These are phyloP conservation scores for Westerdykella ornata DNA, from an alignment of 2,329 filamentous ascomycete genomes.

Conservation along the genomic window DNA sequence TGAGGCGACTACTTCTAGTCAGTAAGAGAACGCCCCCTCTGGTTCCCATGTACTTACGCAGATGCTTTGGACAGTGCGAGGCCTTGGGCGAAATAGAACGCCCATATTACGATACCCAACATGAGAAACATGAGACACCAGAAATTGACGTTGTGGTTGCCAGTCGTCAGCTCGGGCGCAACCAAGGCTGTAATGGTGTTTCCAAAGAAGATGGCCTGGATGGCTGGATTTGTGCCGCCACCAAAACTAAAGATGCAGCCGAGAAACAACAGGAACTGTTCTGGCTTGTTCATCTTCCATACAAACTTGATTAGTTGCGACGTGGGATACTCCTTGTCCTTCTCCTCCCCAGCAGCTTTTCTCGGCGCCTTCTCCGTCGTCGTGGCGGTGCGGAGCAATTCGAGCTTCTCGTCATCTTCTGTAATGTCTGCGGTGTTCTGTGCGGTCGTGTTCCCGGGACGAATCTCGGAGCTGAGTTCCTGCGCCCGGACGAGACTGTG, in stretches of 20 bases:
- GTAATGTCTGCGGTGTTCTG: slow-evolving; percentile 15
- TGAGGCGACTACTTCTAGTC: slow-evolving; percentile 65
- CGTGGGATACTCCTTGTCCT: slow-evolving; percentile 21
- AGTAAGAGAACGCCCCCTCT: slow-evolving; percentile 40
- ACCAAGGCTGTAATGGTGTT: slow-evolving; percentile 74
- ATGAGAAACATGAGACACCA: slow-evolving; percentile 35
- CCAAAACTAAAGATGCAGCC: slow-evolving; percentile 38
- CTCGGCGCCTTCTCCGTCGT: slow-evolving; percentile 58
- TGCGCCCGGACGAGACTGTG: slow-evolving; percentile 83
- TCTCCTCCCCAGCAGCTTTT: slow-evolving; percentile 20
- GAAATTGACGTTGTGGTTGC: slow-evolving; percentile 57
- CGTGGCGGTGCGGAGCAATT: slow-evolving; percentile 23
- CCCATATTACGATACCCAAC: slow-evolving; percentile 23
- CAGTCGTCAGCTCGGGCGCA: slow-evolving; percentile 52
- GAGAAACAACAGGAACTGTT: slow-evolving; percentile 34
- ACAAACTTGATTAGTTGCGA: slow-evolving; percentile 41
- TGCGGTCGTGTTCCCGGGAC: slow-evolving; percentile 14
- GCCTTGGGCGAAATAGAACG: slow-evolving; percentile 26
- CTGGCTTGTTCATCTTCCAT: slow-evolving; percentile 29
- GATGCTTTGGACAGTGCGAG: slow-evolving; percentile 53
- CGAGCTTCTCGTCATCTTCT: slow-evolving; percentile 21
- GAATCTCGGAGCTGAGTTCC: slow-evolving; percentile 41
- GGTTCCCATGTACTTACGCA: slow-evolving; percentile 8
- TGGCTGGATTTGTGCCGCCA: slow-evolving; percentile 30
- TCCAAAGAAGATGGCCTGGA: slow-evolving; percentile 68